Conservation (phyloP, 1,284 basidiomycete genomes). For the Ceratobasidium sp. region DNA sequence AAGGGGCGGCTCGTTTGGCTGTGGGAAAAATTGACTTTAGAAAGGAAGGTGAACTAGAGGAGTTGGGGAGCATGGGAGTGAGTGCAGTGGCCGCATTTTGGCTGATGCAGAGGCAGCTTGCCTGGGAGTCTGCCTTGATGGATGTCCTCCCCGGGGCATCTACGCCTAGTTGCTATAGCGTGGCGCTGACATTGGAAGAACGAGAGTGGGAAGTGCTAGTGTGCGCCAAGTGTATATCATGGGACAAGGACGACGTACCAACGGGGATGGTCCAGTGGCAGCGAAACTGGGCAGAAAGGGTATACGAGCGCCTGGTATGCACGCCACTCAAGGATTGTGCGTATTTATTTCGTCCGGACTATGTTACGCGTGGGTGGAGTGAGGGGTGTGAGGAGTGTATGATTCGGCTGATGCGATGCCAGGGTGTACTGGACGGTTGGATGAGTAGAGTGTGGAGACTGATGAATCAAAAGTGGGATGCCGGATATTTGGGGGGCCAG, state of each 20-base stretch:
- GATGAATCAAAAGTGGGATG: not conserved
- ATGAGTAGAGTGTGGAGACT: not conserved
- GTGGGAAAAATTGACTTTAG: slow-evolving; percentile 13
- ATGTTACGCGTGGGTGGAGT: not conserved
- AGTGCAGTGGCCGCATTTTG: not conserved
- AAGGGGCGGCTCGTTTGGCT: not conserved
- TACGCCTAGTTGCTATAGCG: not conserved
- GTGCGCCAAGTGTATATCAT: not conserved
- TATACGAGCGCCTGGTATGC: not conserved
- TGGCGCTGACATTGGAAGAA: not conserved
- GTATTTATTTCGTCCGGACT: not conserved
- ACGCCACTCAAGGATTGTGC: not conserved
- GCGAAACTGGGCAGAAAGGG: not conserved
- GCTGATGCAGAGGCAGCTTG: not conserved
- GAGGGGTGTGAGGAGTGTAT: not conserved
- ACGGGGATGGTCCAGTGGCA: not conserved
- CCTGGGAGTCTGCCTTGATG: not conserved
- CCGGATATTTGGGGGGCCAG: no score
- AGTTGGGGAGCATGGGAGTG: not conserved
- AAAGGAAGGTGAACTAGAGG: not conserved
- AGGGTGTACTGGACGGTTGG: not conserved
- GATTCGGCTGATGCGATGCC: not conserved
- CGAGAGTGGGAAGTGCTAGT: not conserved
- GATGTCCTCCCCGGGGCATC: not conserved
- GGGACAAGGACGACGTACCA: not conserved